phyloP scores from a whole-genome alignment of 1,284 basidiomycete genomes.

The Meripilus lineatus region DNA sequence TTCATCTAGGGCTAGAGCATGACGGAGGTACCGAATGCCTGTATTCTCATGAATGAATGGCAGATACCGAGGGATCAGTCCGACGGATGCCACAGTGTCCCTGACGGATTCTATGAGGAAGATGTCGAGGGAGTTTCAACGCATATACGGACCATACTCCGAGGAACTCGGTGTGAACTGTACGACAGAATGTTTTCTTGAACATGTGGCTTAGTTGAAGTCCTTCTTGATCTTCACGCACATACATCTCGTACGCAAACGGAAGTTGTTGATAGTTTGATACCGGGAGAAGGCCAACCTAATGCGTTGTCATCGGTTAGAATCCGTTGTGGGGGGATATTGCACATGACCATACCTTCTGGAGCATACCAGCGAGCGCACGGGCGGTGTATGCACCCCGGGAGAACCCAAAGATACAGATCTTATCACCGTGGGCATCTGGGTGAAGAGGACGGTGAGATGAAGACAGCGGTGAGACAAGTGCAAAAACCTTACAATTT shows the following conservation, averaged over 20 bases:
- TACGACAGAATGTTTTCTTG: constrained; percentile 29
- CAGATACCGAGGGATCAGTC: constrained; percentile 9
- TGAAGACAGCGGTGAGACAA: neutral
- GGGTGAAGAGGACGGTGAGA: neutral
- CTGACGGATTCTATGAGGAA: constrained; percentile 5
- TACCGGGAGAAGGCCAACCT: constrained; percentile 26
- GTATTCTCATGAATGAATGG: constrained; percentile 11
- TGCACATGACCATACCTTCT: constrained; percentile 25
- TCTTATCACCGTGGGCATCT: constrained; percentile 25
- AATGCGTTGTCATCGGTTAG: neutral
- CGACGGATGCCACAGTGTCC: constrained; percentile 15
- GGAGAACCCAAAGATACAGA: constrained; percentile 36
- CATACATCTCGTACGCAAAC: constrained; percentile 30
- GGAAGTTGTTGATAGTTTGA: constrained; percentile 15
- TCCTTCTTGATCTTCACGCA: constrained; percentile 22
- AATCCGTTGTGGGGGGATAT: neutral
- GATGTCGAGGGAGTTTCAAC: neutral
- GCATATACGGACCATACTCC: constrained; percentile 28
- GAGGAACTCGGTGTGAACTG: constrained; percentile 31
- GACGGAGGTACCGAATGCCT: constrained; percentile 25
- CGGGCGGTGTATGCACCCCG: constrained; percentile 42
- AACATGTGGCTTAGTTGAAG: constrained; percentile 23
- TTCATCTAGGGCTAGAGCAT: constrained; percentile 37
- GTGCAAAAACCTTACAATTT: constrained; percentile 16
- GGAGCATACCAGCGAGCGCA: constrained; percentile 40